These are phyloP conservation scores for Angomonas desouzai DNA, from an alignment of 208 protist species.

Conservation along the genomic window DNA sequence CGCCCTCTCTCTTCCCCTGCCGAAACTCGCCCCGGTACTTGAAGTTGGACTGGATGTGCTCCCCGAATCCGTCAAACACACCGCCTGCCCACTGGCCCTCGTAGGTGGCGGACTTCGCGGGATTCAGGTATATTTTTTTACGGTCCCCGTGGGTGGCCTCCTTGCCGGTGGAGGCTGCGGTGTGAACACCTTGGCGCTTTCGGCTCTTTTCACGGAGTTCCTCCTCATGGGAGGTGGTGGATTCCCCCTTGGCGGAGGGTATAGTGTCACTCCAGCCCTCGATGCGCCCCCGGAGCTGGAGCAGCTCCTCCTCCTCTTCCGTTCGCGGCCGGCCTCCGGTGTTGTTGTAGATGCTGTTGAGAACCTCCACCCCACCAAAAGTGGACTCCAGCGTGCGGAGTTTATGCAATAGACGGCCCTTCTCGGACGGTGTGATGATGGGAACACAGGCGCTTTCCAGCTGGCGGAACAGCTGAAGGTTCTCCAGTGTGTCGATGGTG, in stretches of 20 bases:
- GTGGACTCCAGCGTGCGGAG: constrained; percentile 57
- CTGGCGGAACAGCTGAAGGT: constrained; percentile 77
- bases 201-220: constrained; percentile 38
- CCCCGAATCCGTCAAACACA: constrained; percentile 80
- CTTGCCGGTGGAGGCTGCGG: constrained; percentile 15
- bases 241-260: background rate
- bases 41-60: constrained; percentile 64
- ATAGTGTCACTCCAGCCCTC: constrained; percentile 27
- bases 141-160: constrained; percentile 64
- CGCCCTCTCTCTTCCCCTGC: constrained; percentile 63
- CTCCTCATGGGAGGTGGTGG: constrained; percentile 16
- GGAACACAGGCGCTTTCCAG: constrained; percentile 55
- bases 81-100: constrained; percentile 86
- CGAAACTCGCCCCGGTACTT: constrained; percentile 87
- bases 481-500: constrained; percentile 82
- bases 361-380: constrained; percentile 48
- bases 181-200: constrained; percentile 15
- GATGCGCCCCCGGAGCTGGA: constrained; percentile 38
- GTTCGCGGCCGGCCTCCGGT: constrained; percentile 68
- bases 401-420: constrained; percentile 58
- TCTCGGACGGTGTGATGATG: constrained; percentile 63
- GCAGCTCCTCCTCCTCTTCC: constrained; percentile 78
- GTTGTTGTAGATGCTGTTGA: constrained; percentile 49
- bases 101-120: constrained; percentile 76
- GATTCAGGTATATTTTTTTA: constrained; percentile 80